Evolutionary conservation across 1,284 basidiomycete genomes (phyloP).

Genomic region (Puccinia polysora): DNA sequence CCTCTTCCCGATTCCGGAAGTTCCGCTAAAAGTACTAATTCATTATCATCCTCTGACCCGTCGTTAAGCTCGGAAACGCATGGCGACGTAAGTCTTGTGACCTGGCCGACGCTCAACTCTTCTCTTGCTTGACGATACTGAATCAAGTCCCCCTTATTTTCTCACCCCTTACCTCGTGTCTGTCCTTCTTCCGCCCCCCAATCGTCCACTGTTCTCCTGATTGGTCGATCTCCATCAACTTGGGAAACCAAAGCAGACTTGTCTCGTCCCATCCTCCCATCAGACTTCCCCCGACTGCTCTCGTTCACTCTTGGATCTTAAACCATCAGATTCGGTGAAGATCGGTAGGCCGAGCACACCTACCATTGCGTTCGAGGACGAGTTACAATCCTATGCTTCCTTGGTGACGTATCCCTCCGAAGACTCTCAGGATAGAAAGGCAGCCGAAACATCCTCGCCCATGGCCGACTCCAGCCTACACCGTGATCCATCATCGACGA

Average conservation of each 20-base stretch:
- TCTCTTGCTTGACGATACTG: background rate
- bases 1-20: background rate
- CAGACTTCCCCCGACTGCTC: no score
- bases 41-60: background rate
- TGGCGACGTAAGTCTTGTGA: background rate
- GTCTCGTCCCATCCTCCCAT: no score
- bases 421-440: no score
- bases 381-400: slow-evolving; percentile 15
- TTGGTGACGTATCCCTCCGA: slow-evolving; percentile 43
- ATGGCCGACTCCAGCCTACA: background rate
- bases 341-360: background rate
- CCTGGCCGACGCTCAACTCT: background rate
- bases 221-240: no score
- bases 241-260: slow-evolving; percentile 1
- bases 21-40: background rate
- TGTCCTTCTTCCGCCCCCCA: background rate
- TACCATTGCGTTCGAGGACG: no score
- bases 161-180: background rate
- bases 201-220: no score
- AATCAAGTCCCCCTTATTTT: background rate
- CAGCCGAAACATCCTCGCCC: no score
- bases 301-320: no score
- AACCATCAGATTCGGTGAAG: no score
- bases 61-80: background rate
- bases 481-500: background rate